These are phyloP conservation scores for Handroanthus guayacan DNA, from an alignment of 257 asterid species.

Conservation along the genomic window DNA sequence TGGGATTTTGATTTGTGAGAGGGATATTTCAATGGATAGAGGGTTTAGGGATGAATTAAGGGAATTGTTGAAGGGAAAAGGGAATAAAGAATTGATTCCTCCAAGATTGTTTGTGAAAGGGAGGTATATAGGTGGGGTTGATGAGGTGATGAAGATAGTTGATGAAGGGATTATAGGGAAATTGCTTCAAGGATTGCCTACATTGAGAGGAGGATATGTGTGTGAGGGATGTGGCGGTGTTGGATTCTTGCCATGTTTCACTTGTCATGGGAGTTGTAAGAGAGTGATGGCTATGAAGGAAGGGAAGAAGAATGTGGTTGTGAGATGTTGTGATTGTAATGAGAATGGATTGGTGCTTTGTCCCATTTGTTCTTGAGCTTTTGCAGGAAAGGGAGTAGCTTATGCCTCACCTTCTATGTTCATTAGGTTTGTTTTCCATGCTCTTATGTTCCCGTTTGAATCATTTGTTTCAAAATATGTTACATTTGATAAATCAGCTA, in stretches of 20 bases:
- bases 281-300: slow-evolving; percentile 46
- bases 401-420: neutral
- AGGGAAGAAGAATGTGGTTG: slow-evolving; percentile 44
- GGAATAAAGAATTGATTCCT: slow-evolving; percentile 51
- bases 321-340: slow-evolving; percentile 75
- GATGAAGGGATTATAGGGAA: slow-evolving; percentile 68
- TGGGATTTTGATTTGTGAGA: slow-evolving; percentile 66
- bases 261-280: slow-evolving; percentile 84
- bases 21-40: slow-evolving; percentile 88
- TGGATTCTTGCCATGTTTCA: slow-evolving; percentile 80
- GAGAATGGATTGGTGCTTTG: slow-evolving; percentile 86
- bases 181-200: slow-evolving; percentile 72
- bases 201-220: slow-evolving; percentile 51
- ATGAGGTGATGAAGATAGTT: slow-evolving; percentile 66
- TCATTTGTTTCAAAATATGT: too few relatives aligned
- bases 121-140: slow-evolving; percentile 81
- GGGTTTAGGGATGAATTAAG: slow-evolving; percentile 76
- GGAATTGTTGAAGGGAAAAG: slow-evolving; percentile 63
- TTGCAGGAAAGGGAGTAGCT: neutral
- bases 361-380: slow-evolving; percentile 64
- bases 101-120: slow-evolving; percentile 84
- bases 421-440: slow-evolving; percentile 31
- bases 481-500: too few relatives aligned
- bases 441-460: neutral
- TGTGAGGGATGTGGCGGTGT: slow-evolving; percentile 88